Conservation (phyloP, 805 yeast genomes). For the Saturnispora silvae region DNA sequence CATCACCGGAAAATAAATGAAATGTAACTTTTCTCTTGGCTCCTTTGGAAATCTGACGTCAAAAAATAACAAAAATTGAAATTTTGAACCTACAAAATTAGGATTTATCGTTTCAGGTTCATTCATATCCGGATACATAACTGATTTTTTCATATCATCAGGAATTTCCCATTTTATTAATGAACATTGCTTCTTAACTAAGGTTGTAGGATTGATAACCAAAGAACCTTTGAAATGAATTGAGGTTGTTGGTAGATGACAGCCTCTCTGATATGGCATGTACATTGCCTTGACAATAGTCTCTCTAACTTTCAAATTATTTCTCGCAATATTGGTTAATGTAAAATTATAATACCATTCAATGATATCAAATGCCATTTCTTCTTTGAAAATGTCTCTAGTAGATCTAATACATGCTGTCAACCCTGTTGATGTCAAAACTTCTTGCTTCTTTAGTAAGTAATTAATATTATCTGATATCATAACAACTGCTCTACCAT, state of each 20-base stretch:
- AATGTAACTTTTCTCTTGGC: conserved; percentile 47
- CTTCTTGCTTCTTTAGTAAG: conserved; percentile 43
- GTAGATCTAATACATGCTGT: conserved; percentile 55
- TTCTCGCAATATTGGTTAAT: conserved; percentile 41
- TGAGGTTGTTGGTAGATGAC: conserved; percentile 14
- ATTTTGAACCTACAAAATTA: conserved; percentile 36
- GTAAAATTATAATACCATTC: conserved; percentile 55
- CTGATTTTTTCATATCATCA: conserved; percentile 31
- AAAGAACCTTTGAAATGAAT: conserved; percentile 23
- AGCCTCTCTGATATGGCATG: conserved; percentile 51
- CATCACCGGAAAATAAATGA: conserved; percentile 52
- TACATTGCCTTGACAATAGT: conserved; percentile 49
- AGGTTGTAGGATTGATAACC: conserved; percentile 15
- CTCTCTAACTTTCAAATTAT: conserved; percentile 36
- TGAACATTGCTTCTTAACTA: conserved; percentile 17
- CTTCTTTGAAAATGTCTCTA: conserved; percentile 68
- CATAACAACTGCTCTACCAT: conserved; percentile 63
- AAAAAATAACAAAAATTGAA: conserved; percentile 49
- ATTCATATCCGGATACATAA: conserved; percentile 32
- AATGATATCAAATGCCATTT: conserved; percentile 63
- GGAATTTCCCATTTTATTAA: conserved; percentile 38
- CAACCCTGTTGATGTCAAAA: conserved; percentile 52
- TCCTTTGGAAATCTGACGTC: conserved; percentile 68
- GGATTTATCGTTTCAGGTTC: conserved; percentile 1
- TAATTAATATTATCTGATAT: conserved; percentile 41